phyloP scores from a whole-genome alignment of 192 early-diverging fungal genomes.

The Podila epicladia region DNA sequence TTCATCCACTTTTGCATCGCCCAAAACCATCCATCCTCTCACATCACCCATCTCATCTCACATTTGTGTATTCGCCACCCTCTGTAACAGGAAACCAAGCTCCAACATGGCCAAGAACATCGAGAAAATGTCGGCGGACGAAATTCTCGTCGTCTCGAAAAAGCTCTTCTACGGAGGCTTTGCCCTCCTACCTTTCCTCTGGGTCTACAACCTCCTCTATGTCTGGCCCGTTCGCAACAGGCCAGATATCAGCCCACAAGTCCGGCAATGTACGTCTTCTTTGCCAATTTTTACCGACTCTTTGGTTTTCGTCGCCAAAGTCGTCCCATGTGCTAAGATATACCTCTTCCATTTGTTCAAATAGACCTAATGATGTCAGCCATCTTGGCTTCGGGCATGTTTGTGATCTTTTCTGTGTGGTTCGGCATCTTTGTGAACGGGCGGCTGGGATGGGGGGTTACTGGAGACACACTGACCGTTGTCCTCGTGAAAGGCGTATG shows the following conservation, averaged over 20 bases:
- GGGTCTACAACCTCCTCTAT: slow-evolving; percentile 78
- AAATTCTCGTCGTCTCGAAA: slow-evolving; percentile 66
- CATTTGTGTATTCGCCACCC: not conserved
- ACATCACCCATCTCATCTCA: not conserved
- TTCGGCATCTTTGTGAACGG: slow-evolving; percentile 67
- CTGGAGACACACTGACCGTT: slow-evolving; percentile 64
- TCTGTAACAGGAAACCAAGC: not conserved
- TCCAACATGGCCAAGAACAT: slow-evolving; percentile 40
- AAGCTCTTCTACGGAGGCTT: slow-evolving; percentile 68
- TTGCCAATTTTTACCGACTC: no score
- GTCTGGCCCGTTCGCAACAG: slow-evolving; percentile 66
- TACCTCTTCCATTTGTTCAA: not conserved
- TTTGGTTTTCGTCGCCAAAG: no score
- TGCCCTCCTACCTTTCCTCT: slow-evolving; percentile 69
- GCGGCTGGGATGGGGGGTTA: slow-evolving; percentile 66
- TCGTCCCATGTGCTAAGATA: not conserved
- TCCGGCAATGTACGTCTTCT: slow-evolving; percentile 62
- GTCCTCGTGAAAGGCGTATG: slow-evolving; percentile 61
- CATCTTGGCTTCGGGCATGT: slow-evolving; percentile 56
- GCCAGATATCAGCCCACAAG: slow-evolving; percentile 55
- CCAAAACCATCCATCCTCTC: not conserved
- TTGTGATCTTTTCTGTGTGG: slow-evolving; percentile 65
- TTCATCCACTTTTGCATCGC: not conserved
- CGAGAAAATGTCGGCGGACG: slow-evolving; percentile 61
- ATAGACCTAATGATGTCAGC: slow-evolving; percentile 67